A percentile compares a stretch with the other conserved stretches of the same genome.
phyloP scores from a whole-genome alignment of 2,329 filamentous ascomycete genomes.

The Fusarium scirpi region DNA sequence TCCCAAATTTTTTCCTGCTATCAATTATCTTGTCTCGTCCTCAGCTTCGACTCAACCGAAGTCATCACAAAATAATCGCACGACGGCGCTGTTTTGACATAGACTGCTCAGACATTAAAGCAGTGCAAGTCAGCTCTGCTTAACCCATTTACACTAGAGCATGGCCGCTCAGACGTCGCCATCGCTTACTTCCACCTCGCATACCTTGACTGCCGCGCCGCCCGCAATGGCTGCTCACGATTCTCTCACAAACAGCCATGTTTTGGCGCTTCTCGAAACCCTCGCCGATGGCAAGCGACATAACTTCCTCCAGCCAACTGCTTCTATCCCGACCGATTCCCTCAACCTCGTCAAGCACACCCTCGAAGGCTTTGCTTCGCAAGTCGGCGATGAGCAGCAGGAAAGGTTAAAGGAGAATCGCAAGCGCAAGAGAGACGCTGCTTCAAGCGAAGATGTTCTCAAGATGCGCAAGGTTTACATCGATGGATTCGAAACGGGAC shows the following conservation, averaged over 20 bases:
- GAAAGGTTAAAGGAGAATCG: slow-evolving; percentile 75
- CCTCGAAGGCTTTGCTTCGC: slow-evolving; percentile 80
- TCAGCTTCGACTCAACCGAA: slow-evolving; percentile 32
- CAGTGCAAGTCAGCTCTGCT: slow-evolving; percentile 35
- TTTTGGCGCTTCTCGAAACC: slow-evolving; percentile 66
- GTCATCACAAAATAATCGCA: slow-evolving; percentile 15
- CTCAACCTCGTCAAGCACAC: slow-evolving; percentile 82
- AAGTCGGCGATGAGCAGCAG: slow-evolving; percentile 79
- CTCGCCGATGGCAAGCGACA: slow-evolving; percentile 73
- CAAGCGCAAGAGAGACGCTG: slow-evolving; percentile 79
- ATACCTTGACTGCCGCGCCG: slow-evolving; percentile 68
- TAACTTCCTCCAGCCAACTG: slow-evolving; percentile 79
- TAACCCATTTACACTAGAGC: slow-evolving; percentile 36
- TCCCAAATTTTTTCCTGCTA: slow-evolving; percentile 47
- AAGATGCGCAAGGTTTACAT: slow-evolving; percentile 86
- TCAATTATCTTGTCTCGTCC: slow-evolving; percentile 26
- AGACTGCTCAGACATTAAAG: slow-evolving; percentile 1
- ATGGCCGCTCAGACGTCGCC: slow-evolving; percentile 63
- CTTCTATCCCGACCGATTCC: slow-evolving; percentile 74
- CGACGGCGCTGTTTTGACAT: not conserved
- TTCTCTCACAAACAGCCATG: slow-evolving; percentile 52
- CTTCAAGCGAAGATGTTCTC: slow-evolving; percentile 66
- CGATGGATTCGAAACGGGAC: slow-evolving; percentile 86
- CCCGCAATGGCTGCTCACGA: slow-evolving; percentile 58
- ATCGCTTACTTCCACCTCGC: slow-evolving; percentile 72